Percentiles rank a stretch among this genome's conserved stretches.
These are phyloP conservation scores for Usnea hakonensis DNA, from an alignment of 495 filamentous ascomycete genomes.

Conservation along the genomic window DNA sequence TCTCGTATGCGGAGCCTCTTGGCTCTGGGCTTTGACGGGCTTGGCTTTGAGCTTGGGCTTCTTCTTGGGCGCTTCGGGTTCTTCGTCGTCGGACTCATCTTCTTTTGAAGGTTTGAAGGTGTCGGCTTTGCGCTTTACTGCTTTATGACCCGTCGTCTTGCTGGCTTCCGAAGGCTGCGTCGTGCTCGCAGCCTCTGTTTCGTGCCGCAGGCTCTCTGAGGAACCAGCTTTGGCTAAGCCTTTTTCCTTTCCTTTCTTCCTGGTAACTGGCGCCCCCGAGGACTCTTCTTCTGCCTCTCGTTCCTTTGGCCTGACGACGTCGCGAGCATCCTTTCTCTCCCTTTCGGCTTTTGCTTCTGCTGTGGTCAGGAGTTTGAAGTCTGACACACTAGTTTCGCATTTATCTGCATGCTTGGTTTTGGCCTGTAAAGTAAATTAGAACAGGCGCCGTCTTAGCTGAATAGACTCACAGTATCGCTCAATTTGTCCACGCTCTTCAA, in stretches of 20 bases:
- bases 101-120: not conserved
- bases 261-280: not conserved
- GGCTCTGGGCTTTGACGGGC: not conserved
- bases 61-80: not conserved
- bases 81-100: not conserved
- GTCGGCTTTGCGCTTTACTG: not conserved
- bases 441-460: not conserved
- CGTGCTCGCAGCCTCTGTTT: not conserved
- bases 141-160: not conserved
- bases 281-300: not conserved
- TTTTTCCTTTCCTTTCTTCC: not conserved
- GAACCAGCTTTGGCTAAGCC: not conserved
- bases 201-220: not conserved
- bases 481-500: constrained; percentile 7
- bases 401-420: constrained; percentile 9
- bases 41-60: not conserved
- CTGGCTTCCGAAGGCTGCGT: not conserved
- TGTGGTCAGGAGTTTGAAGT: not conserved
- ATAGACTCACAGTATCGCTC: not conserved
- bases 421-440: not conserved
- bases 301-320: not conserved
- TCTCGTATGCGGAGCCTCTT: not conserved
- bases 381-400: not conserved
- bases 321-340: not conserved
- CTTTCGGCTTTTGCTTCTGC: not conserved